phyloP scores from a whole-genome alignment of 768 basidiomycete genomes.

The Tulasnella sp. region DNA sequence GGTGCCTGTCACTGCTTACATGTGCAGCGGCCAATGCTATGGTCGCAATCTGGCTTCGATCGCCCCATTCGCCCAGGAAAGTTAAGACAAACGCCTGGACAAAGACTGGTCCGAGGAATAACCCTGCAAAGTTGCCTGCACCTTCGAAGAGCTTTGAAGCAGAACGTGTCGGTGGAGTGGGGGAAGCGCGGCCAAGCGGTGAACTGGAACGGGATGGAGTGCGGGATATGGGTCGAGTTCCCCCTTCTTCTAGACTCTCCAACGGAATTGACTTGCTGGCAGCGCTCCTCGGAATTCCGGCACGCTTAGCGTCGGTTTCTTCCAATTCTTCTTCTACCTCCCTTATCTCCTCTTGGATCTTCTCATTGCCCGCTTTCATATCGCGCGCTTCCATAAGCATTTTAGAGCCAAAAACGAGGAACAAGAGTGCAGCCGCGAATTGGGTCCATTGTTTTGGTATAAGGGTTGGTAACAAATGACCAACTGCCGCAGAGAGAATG shows the following conservation, averaged over 20 bases:
- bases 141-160: constrained; percentile 37
- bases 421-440: constrained; percentile 64
- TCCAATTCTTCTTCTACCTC: constrained; percentile 94
- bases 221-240: neutral
- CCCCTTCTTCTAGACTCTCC: constrained; percentile 56
- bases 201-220: constrained; percentile 1
- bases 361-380: constrained; percentile 69
- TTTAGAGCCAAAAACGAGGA: constrained; percentile 80
- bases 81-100: constrained; percentile 92
- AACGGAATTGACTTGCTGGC: constrained; percentile 46
- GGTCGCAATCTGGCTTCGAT: constrained; percentile 93
- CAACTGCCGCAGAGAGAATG: constrained; percentile 84
- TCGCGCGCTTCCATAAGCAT: constrained; percentile 77
- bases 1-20: no score
- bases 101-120: constrained; percentile 84
- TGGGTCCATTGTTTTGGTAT: constrained; percentile 67
- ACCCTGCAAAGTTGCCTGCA: constrained; percentile 67
- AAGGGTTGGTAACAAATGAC: constrained; percentile 76
- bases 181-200: neutral
- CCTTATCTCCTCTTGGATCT: constrained; percentile 87
- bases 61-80: constrained; percentile 99
- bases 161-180: neutral
- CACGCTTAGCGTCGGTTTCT: constrained; percentile 46
- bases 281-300: constrained; percentile 24
- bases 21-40: constrained; percentile 93